Percentiles rank a stretch among this genome's conserved stretches.
phyloP scores from a whole-genome alignment of 176 grass and related monocot species.

The Rhynchospora pubera region DNA sequence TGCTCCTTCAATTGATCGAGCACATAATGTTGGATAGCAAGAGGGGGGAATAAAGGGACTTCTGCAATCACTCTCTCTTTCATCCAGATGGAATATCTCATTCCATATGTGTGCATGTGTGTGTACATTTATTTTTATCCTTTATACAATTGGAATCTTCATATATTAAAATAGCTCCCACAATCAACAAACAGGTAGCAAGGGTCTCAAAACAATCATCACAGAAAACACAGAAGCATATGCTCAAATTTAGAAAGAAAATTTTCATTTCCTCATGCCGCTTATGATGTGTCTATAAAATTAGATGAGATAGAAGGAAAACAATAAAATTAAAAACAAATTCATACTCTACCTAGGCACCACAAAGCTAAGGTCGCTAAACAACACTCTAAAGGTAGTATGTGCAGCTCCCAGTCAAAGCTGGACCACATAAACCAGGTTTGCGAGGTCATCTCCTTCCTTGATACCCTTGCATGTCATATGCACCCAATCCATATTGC shows the following conservation, averaged over 20 bases:
- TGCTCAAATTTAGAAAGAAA: neutral
- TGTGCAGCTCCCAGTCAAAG: neutral
- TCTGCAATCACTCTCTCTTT: neutral
- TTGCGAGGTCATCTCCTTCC: slow-evolving; percentile 13
- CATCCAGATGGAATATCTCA: neutral
- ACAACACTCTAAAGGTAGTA: slow-evolving; percentile 14
- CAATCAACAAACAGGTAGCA: neutral
- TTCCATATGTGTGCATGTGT: too few species aligned
- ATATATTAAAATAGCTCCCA: neutral
- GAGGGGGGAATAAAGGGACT: neutral
- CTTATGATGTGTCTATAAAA: too few species aligned
- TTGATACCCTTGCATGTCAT: slow-evolving; percentile 33
- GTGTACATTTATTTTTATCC: too few species aligned
- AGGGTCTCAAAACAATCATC: neutral
- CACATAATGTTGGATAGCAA: neutral
- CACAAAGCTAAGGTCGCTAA: slow-evolving; percentile 9
- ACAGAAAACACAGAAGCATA: neutral
- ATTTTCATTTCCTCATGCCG: neutral
- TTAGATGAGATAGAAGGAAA: neutral
- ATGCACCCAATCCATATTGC: slow-evolving; percentile 26
- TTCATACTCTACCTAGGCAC: slow-evolving; percentile 17
- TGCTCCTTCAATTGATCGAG: neutral
- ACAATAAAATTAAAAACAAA: neutral
- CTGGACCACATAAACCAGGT: neutral
- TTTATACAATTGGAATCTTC: neutral